A percentile compares a stretch with the other conserved stretches of the same genome.
Evolutionary conservation across 2,329 filamentous ascomycete genomes (phyloP).

Genomic region (Verticillium longisporum): DNA sequence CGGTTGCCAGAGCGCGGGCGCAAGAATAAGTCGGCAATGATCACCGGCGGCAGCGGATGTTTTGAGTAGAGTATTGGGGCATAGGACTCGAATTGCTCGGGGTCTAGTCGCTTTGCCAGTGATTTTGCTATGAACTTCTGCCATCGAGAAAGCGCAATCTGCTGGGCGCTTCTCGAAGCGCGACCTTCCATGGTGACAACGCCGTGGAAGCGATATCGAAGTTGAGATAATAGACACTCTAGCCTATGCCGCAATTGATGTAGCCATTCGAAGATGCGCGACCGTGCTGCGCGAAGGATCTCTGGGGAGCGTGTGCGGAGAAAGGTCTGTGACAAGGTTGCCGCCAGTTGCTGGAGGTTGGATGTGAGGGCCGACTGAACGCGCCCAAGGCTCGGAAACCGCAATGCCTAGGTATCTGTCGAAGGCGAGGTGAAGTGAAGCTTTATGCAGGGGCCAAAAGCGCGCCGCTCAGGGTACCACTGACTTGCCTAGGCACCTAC

Average conservation of each 20-base stretch:
- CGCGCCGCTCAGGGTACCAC: no score
- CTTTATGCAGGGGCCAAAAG: no score
- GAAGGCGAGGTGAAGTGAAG: no score
- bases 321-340: background rate
- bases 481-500: no score
- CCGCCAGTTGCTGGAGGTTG: background rate
- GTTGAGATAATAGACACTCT: background rate
- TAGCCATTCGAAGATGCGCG: background rate
- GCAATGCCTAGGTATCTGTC: no score
- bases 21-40: slow-evolving; percentile 53
- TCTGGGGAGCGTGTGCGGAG: background rate
- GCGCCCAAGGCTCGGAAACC: no score
- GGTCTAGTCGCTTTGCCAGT: slow-evolving; percentile 43
- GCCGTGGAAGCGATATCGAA: background rate
- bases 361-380: background rate
- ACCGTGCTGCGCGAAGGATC: background rate
- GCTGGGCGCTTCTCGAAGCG: slow-evolving; percentile 11
- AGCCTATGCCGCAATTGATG: background rate
- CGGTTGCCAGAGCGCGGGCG: slow-evolving; percentile 41
- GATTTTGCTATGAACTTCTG: slow-evolving; percentile 42
- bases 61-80: slow-evolving; percentile 41
- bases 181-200: slow-evolving; percentile 9
- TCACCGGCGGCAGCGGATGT: slow-evolving; percentile 41
- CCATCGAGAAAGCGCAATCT: slow-evolving; percentile 34
- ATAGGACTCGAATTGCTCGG: slow-evolving; percentile 45